Evolutionary conservation across 2,329 filamentous ascomycete species (phyloP).

Genomic region (Myriosclerotinia duriaeana): DNA sequence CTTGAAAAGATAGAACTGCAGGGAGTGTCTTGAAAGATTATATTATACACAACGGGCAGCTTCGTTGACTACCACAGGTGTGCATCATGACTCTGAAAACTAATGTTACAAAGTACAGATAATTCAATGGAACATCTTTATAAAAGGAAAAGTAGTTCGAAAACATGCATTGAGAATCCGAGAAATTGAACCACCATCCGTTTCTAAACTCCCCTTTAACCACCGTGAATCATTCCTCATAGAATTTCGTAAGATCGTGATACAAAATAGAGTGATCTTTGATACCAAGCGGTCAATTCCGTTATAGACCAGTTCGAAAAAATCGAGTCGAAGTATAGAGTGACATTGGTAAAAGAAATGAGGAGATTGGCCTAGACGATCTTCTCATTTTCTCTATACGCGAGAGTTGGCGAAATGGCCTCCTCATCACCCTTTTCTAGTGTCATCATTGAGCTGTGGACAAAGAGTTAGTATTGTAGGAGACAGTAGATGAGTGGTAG

Average conservation of each 20-base stretch:
- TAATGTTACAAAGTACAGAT: background rate
- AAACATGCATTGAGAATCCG: background rate
- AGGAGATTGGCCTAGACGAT: background rate
- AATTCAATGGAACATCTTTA: background rate
- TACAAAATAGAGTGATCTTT: background rate
- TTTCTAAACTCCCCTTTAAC: background rate
- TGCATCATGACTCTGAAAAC: background rate
- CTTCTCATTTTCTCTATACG: constrained; percentile 12
- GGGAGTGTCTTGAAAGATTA: background rate
- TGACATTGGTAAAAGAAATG: background rate
- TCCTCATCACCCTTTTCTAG: constrained; percentile 18
- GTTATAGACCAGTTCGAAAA: constrained; percentile 6
- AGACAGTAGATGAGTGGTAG: background rate
- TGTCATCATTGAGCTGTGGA: constrained; percentile 16
- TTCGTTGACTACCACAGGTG: background rate
- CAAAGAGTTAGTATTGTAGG: background rate
- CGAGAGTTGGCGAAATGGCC: background rate
- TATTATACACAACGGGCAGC: background rate
- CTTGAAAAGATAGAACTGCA: background rate
- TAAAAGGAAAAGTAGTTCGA: background rate
- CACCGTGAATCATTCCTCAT: constrained; percentile 12
- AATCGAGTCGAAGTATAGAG: constrained; percentile 1
- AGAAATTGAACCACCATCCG: constrained; percentile 8
- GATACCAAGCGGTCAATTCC: background rate
- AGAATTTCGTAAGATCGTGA: background rate